Evolutionary conservation across 2,329 filamentous ascomycete genomes (phyloP).

Genomic region (Aspergillaceae sp.): DNA sequence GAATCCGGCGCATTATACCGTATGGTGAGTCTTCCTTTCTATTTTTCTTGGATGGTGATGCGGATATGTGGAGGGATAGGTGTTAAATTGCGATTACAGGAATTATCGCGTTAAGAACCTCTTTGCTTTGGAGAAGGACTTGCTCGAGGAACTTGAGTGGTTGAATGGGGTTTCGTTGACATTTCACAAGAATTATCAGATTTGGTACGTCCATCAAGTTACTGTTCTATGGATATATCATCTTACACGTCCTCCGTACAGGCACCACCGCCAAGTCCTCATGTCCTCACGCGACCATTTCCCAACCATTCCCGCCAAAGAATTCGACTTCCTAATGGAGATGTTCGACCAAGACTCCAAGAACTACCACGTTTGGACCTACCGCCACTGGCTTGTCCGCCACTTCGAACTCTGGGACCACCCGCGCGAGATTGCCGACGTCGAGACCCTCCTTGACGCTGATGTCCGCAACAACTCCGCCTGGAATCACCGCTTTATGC

Average conservation of each 20-base stretch:
- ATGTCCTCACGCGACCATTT: conserved; percentile 42
- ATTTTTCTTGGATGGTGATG: neutral
- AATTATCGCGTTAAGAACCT: conserved; percentile 81
- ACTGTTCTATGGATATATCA: neutral
- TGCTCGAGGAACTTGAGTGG: conserved; percentile 71
- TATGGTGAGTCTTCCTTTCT: conserved; percentile 54
- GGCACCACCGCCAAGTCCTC: conserved; percentile 52
- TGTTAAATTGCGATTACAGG: conserved; percentile 27
- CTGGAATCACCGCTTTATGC: conserved; percentile 93
- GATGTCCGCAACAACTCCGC: conserved; percentile 95
- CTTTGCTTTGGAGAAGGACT: conserved; percentile 54
- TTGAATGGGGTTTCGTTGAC: conserved; percentile 72
- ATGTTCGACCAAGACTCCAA: conserved; percentile 86
- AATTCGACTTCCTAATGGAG: conserved; percentile 63
- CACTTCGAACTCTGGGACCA: conserved; percentile 52
- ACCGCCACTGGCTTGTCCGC: conserved; percentile 70
- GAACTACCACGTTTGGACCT: conserved; percentile 98
- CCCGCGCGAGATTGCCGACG: conserved; percentile 55
- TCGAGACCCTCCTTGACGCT: conserved; percentile 62
- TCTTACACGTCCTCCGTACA: conserved; percentile 14
- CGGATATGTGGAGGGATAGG: too few species aligned
- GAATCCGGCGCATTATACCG: conserved; percentile 97
- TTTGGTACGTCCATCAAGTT: conserved; percentile 54
- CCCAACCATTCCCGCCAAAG: conserved; percentile 52
- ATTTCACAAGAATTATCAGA: conserved; percentile 97